These are phyloP conservation scores for Fonsecaea erecta DNA, from an alignment of 2,329 filamentous ascomycete species.

Conservation along the genomic window DNA sequence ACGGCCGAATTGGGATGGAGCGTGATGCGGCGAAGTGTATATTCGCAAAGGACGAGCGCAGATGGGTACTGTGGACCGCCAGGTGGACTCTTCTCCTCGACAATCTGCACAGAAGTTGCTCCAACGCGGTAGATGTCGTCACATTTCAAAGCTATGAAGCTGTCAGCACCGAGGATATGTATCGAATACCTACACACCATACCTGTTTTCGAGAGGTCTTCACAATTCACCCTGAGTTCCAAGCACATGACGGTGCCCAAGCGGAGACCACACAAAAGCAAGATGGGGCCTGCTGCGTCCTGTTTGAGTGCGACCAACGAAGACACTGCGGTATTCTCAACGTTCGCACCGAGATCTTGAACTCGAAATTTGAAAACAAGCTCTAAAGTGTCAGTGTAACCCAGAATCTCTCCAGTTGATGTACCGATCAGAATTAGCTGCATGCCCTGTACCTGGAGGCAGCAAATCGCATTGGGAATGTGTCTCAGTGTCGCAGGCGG, in stretches of 20 bases:
- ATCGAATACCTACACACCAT: neutral
- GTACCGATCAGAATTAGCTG: constrained; percentile 48
- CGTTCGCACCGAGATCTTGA: constrained; percentile 36
- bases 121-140: constrained; percentile 31
- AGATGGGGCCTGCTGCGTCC: constrained; percentile 28
- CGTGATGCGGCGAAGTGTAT: constrained; percentile 25
- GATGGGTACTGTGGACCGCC: constrained; percentile 14
- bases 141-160: constrained; percentile 21
- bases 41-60: constrained; percentile 29
- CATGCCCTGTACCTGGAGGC: constrained; percentile 10
- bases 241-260: constrained; percentile 50
- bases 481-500: constrained; percentile 6
- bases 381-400: constrained; percentile 39
- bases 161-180: constrained; percentile 34
- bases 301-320: constrained; percentile 38
- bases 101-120: constrained; percentile 23
- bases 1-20: constrained; percentile 23
- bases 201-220: constrained; percentile 13
- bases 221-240: constrained; percentile 39
- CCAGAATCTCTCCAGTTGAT: constrained; percentile 44
- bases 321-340: constrained; percentile 46
- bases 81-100: constrained; percentile 10
- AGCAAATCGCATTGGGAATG: constrained; percentile 21
- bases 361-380: constrained; percentile 19
- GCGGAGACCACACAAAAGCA: constrained; percentile 51